Evolutionary conservation across 352 stramenopile species (phyloP), one percentile per base, ranked within the genome.

Genomic region (Pythium plurisporium): DNA sequence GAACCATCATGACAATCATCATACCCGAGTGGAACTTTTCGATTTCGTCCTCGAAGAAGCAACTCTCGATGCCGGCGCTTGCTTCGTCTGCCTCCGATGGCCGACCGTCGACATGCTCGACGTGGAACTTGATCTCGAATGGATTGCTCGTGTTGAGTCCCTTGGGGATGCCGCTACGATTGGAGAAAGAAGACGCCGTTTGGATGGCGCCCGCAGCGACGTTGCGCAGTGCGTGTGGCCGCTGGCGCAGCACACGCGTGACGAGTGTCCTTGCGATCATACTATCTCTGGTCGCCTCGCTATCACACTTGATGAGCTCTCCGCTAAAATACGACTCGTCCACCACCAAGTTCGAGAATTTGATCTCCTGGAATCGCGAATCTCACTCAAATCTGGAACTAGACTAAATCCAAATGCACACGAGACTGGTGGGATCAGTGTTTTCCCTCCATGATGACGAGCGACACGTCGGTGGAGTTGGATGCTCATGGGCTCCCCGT

Each of bases 121-220:
- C 31, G 54, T 77, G 44, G 40, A 86, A 68, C 27, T 82, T 62
- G 49, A 83, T 81, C 44, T 86, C 76, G 48, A 86, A 84, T 36
- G 67, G 76, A 42, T 82, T 82, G 50, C 37, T 57, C 26, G 50
- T 48, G 23, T 57, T 31, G 38, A 57, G 25, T n/a, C 50, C 37
- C 17, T 45, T 48, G 23, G 50, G 50, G 19, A 57, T 53, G 5
- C 45, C 50, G 26, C 17, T 41, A 8, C 20, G 47, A 45, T 1
- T n/a, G 9, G 25, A 12, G 23, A n/a, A n/a, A n/a, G 42, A 49
- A 3, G 42, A 33, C 12, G 20, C 22, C 20, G 19, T 23, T 17
- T 26, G 42, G 2, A 34, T 4, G 15, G 4, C 12, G 8, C 9
- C 40, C 4, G 34, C 22, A 49, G 5, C 22, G 25, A 22, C 11